These are phyloP conservation scores for Blastocystis sp. DNA, from an alignment of 352 stramenopile genomes.

Conservation along the genomic window DNA sequence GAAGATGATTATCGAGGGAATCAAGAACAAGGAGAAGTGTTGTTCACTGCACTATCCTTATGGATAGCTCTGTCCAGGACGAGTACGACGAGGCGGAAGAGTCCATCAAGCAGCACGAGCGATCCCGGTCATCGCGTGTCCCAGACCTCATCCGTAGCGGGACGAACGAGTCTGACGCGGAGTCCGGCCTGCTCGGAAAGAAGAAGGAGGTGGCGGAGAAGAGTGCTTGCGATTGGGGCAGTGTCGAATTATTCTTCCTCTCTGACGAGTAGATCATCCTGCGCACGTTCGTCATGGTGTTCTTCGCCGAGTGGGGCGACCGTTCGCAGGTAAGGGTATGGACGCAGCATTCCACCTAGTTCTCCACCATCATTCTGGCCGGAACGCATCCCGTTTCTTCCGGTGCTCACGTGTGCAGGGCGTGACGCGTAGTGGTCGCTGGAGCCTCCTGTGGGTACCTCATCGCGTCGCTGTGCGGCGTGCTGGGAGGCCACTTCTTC, in stretches of 20 bases:
- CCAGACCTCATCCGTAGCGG: neutral
- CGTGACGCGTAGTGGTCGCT: constrained; percentile 75
- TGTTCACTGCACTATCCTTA: neutral
- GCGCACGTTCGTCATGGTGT: constrained; percentile 83
- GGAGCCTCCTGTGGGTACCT: constrained; percentile 81
- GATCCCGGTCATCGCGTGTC: neutral
- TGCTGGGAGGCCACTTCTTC: constrained; percentile 83
- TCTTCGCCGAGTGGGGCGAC: constrained; percentile 83
- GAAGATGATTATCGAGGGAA: constrained; percentile 77
- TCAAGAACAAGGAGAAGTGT: constrained; percentile 26
- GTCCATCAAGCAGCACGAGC: constrained; percentile 10
- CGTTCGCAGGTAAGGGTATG: constrained; percentile 75
- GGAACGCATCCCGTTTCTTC: constrained; percentile 62
- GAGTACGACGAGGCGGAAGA: constrained; percentile 57
- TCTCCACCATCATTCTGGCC: constrained; percentile 41
- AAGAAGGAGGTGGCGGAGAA: neutral
- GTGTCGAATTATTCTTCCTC: neutral
- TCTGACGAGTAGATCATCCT: constrained; percentile 75
- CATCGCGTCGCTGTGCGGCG: constrained; percentile 82
- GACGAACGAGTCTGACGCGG: neutral
- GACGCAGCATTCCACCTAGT: neutral
- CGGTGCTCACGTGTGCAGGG: constrained; percentile 75
- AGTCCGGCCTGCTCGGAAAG: constrained; percentile 29
- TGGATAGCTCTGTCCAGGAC: constrained; percentile 14
- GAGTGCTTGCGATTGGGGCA: constrained; percentile 10